Base-by-base conservation (phyloP, 257 asterid species). In the Lithospermum erythrorhizon region DNA sequence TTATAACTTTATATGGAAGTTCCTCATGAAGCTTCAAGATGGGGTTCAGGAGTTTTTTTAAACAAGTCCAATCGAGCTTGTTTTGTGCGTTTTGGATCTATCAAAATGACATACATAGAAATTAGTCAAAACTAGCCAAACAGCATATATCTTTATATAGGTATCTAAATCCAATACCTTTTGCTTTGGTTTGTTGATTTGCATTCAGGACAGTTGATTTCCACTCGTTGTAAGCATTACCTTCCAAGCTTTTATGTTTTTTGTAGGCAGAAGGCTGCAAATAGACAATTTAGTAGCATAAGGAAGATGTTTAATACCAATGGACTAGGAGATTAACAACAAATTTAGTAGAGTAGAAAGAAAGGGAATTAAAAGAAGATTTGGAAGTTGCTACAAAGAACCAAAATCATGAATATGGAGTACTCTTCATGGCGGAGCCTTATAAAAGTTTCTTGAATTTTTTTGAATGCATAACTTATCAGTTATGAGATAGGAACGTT, bases 211-310 rank as follows among this genome's bases (percentile, higher is more conserved):
- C 99, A 32, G 85, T 64, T 3, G 89, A 83, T 76, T 80, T 93
- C 97, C 96, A 89, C 22, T 75, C 84, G 52, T 83, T 75, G 0
- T 86, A 91, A 24, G 71, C 81, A 0, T 55, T 66, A 29, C 75
- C 67, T 15, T 88, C 87, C 75, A 67, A 78, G 49, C 69, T 76
- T 73, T 89, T 93, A 6, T 82, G 89, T 73, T 86, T 89, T 83
- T 77, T 84, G 76, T 81, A 73, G 21, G 87, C 94, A 3, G 95
- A 87, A 67, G 74, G 75, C 97, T 89, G 90, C 78, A 76, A 61
- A 37, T 20, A 61, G 61, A 61, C 15, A 9, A 51, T 2, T 56
- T 30, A 56, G 11, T 32, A 56, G 32, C 32, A 56, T 56, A 10
- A 56, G 11, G 23, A 8, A 52, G 56, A 52, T 52, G 56, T n/a